Evolutionary conservation across 768 basidiomycete species (phyloP).

Genomic region (Leccinum variicolor): DNA sequence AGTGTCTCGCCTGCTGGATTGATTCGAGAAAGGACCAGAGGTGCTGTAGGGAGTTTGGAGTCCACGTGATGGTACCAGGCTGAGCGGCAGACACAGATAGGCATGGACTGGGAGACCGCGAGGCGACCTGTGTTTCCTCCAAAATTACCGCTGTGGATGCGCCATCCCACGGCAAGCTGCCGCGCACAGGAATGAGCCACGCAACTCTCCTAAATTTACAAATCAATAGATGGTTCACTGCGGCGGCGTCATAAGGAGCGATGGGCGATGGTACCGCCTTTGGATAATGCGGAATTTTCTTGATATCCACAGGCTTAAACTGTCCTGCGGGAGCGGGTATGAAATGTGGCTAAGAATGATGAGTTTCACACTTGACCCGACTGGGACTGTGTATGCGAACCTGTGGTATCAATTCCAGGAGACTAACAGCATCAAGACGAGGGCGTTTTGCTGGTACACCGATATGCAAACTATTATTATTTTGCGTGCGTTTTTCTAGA

Average conservation of each 20-base stretch:
- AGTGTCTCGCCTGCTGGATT: conserved; percentile 33
- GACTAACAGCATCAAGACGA: conserved; percentile 33
- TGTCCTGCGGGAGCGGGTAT: conserved; percentile 13
- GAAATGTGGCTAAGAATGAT: conserved; percentile 25
- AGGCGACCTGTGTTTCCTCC: conserved; percentile 21
- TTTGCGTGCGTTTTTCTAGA: conserved; percentile 10
- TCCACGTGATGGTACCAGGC: conserved; percentile 44
- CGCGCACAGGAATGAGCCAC: conserved; percentile 60
- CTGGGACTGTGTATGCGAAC: conserved; percentile 30
- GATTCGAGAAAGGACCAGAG: conserved; percentile 52
- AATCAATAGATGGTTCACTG: conserved; percentile 24
- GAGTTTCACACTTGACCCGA: conserved; percentile 4
- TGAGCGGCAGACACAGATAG: conserved; percentile 15
- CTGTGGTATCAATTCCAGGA: conserved; percentile 43
- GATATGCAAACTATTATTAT: neutral
- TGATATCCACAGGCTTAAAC: conserved; percentile 17
- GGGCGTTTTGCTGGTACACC: conserved; percentile 29
- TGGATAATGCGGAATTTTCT: conserved; percentile 30
- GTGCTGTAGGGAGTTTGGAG: conserved; percentile 35
- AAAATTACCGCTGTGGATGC: conserved; percentile 43
- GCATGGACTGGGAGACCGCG: conserved; percentile 17
- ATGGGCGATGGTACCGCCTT: conserved; percentile 38
- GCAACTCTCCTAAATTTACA: conserved; percentile 40
- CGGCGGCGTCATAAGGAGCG: conserved; percentile 33
- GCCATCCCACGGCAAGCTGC: conserved; percentile 45